Conservation (phyloP, 2,329 filamentous ascomycete genomes). For the Pleomassaria siparia region DNA sequence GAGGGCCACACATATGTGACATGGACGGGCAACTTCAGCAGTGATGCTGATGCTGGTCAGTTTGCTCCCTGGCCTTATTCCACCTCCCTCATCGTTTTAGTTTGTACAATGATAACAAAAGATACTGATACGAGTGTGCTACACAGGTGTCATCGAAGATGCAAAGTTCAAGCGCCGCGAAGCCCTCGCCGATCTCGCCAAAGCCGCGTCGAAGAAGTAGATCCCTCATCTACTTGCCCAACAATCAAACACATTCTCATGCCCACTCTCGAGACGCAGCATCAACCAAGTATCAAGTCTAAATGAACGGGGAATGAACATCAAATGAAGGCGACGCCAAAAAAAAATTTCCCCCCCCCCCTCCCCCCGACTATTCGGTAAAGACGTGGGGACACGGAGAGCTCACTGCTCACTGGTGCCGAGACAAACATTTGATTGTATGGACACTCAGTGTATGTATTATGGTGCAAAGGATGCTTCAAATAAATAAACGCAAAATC, state of each 20-base stretch:
- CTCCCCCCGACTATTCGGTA: no score
- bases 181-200: slow-evolving; percentile 66
- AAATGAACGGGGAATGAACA: no score
- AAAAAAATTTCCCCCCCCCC: no score
- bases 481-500: not conserved
- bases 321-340: no score
- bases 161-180: slow-evolving; percentile 77
- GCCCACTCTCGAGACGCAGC: no score
- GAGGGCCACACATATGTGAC: slow-evolving; percentile 68
- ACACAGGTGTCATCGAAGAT: slow-evolving; percentile 70
- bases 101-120: not conserved
- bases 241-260: no score
- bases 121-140: slow-evolving; percentile 7
- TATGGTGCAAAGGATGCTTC: not conserved
- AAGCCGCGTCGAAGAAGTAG: slow-evolving; percentile 44
- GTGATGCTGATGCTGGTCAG: slow-evolving; percentile 69
- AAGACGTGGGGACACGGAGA: no score
- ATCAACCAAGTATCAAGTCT: no score
- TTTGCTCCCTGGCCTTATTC: slow-evolving; percentile 9
- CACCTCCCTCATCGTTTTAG: not conserved
- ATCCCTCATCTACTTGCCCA: no score
- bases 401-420: no score
- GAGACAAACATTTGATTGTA: not conserved
- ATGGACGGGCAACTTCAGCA: slow-evolving; percentile 71
- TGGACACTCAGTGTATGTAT: not conserved